Evolutionary conservation across 202 grass and related monocot species (phyloP).

Genomic region (Saccharum hybrid): DNA sequence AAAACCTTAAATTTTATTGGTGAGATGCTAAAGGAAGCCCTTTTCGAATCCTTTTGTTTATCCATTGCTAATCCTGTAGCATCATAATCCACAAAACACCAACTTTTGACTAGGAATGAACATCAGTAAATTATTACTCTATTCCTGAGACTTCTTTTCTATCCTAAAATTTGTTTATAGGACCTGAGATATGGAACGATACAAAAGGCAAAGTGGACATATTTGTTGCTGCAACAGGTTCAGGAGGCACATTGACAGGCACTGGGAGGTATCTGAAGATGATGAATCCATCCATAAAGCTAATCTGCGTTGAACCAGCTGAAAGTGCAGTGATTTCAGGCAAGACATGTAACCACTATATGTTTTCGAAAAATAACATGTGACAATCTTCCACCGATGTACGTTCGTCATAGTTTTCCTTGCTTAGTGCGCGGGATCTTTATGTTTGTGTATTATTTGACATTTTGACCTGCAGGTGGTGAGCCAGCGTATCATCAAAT

Average conservation of each 20-base stretch:
- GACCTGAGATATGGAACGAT: slow-evolving; percentile 71
- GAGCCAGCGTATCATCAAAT: slow-evolving; percentile 56
- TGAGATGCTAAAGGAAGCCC: background rate
- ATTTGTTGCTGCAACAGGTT: slow-evolving; percentile 53
- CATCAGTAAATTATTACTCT: background rate
- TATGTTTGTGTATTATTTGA: background rate
- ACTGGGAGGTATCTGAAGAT: slow-evolving; percentile 64
- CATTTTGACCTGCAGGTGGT: slow-evolving; percentile 47
- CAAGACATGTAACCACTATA: background rate
- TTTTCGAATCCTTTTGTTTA: background rate
- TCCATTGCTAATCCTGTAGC: background rate
- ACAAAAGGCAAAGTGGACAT: slow-evolving; percentile 69
- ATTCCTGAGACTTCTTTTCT: slow-evolving; percentile 1
- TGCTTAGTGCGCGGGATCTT: background rate
- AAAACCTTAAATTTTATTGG: too few species aligned
- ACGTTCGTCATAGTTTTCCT: background rate
- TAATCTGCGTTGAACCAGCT: slow-evolving; percentile 66
- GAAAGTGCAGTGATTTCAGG: slow-evolving; percentile 75
- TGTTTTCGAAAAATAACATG: background rate
- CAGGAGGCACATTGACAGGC: slow-evolving; percentile 59
- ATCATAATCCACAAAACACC: background rate
- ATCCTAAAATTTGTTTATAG: slow-evolving; percentile 28
- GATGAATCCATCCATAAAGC: slow-evolving; percentile 54
- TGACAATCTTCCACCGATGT: background rate
- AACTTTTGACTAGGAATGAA: background rate